Evolutionary conservation across 768 basidiomycete species (phyloP).

Genomic region (Mycena kentingensis): DNA sequence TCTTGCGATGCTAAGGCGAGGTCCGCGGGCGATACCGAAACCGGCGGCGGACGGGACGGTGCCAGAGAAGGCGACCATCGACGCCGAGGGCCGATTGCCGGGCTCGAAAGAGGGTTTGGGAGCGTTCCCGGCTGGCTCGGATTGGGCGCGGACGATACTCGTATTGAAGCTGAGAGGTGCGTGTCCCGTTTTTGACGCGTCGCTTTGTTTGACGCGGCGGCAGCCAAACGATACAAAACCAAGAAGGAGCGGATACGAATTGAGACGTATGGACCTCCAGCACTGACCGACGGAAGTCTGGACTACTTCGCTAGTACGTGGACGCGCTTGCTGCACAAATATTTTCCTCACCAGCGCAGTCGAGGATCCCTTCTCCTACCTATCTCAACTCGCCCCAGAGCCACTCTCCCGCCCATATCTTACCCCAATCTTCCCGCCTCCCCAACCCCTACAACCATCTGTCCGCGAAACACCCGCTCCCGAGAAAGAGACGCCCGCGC

Average conservation of each 20-base stretch:
- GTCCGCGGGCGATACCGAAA: constrained; percentile 52
- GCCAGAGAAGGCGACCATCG: constrained; percentile 53
- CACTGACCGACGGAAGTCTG: constrained; percentile 73
- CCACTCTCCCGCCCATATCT: constrained; percentile 55
- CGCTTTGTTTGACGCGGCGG: neutral
- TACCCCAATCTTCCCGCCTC: constrained; percentile 53
- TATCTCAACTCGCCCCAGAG: constrained; percentile 65
- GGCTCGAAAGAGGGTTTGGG: constrained; percentile 78
- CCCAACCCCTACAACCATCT: constrained; percentile 22
- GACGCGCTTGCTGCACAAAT: neutral
- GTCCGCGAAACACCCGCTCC: constrained; percentile 28
- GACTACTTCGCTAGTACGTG: constrained; percentile 69
- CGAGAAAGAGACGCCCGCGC: constrained; percentile 12
- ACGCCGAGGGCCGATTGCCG: constrained; percentile 71
- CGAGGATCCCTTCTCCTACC: constrained; percentile 76
- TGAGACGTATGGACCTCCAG: constrained; percentile 75
- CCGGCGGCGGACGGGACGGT: constrained; percentile 28
- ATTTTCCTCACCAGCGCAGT: constrained; percentile 45
- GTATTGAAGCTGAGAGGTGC: constrained; percentile 75
- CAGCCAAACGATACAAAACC: constrained; percentile 77
- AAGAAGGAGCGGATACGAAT: constrained; percentile 81
- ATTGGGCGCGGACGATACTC: constrained; percentile 74
- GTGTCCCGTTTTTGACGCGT: neutral
- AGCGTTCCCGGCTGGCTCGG: constrained; percentile 68
- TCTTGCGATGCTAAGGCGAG: constrained; percentile 36